Conservation (phyloP, 352 stramenopile genomes). For the Phytophthora hybrid region DNA sequence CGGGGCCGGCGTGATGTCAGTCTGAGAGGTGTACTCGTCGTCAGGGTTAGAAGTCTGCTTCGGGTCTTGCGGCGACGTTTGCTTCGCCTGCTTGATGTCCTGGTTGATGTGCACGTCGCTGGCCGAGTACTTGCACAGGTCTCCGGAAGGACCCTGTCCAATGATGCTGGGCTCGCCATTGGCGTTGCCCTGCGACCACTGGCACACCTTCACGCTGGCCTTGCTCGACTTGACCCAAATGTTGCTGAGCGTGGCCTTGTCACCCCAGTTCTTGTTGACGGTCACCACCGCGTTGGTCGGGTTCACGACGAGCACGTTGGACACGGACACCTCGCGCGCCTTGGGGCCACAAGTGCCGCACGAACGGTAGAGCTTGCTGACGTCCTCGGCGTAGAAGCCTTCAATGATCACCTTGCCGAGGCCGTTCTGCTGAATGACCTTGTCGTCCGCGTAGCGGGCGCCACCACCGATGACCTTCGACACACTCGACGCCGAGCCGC, state of each 20-base stretch:
- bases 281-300: no score
- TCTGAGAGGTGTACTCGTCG: neutral
- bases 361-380: no score
- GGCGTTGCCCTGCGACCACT: no score
- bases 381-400: neutral
- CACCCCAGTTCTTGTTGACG: no score
- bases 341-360: no score
- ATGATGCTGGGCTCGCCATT: no score
- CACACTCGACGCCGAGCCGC: neutral
- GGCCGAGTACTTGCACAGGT: constrained; percentile 27
- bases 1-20: neutral
- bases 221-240: no score
- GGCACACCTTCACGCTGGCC: no score
- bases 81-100: constrained; percentile 14
- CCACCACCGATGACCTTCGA: neutral
- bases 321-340: no score
- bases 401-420: neutral
- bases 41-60: neutral
- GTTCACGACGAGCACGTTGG: no score
- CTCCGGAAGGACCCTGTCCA: constrained; percentile 6
- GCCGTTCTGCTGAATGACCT: neutral
- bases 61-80: neutral
- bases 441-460: neutral
- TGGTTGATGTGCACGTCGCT: constrained; percentile 35
- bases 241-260: no score